phyloP scores from a whole-genome alignment of 1,284 basidiomycete species.

The Rhodotorula glutinis region DNA sequence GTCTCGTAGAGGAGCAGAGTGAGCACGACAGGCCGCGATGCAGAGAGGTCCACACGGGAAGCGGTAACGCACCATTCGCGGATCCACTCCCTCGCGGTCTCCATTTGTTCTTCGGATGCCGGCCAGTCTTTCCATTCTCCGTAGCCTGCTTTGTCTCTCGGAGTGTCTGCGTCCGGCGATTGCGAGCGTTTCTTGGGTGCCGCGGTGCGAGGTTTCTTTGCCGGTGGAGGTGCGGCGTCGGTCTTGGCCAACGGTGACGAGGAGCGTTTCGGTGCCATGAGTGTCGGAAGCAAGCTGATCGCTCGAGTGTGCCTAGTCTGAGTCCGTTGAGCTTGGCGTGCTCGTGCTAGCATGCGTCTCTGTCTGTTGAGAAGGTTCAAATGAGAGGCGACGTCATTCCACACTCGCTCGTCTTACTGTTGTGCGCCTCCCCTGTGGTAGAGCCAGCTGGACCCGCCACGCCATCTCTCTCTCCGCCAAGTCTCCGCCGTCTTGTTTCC shows the following conservation, averaged over 20 bases:
- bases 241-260: background rate
- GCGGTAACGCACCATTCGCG: constrained; percentile 34
- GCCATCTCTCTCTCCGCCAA: background rate
- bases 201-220: background rate
- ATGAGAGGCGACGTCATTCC: constrained; percentile 1
- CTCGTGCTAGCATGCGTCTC: background rate
- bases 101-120: constrained; percentile 27
- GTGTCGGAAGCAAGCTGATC: background rate
- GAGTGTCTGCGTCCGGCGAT: background rate
- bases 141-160: constrained; percentile 2
- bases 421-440: no score
- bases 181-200: background rate
- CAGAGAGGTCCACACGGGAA: no score
- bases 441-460: background rate
- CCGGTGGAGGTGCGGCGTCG: background rate
- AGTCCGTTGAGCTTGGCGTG: background rate
- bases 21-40: background rate
- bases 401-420: no score
- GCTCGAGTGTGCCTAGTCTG: no score
- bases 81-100: constrained; percentile 19
- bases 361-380: background rate
- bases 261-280: background rate
- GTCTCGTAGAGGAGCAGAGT: background rate
- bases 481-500: no score
- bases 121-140: constrained; percentile 39